Conservation (phyloP, 257 asterid genomes). For the Solanum corneliomulleri region DNA sequence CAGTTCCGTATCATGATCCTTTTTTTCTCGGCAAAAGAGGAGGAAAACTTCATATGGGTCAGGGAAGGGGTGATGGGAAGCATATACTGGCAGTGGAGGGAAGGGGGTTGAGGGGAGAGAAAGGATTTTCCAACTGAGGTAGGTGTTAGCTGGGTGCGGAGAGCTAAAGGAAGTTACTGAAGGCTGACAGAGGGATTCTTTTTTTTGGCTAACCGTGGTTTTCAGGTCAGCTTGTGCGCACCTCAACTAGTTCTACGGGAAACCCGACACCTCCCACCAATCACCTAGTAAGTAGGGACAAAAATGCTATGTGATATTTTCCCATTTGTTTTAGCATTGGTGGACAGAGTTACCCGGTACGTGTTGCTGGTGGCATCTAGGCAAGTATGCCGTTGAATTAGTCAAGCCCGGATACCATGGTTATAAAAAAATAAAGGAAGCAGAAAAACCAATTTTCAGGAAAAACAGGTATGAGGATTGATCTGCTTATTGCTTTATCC, state of each 20-base stretch:
- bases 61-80: not conserved
- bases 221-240: not conserved
- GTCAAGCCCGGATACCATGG: not conserved
- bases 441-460: not conserved
- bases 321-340: not conserved
- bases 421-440: not conserved
- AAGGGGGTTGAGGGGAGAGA: not conserved
- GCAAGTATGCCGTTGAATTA: not conserved
- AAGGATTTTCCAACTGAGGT: not conserved
- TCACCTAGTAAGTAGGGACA: not conserved
- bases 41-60: not conserved
- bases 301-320: not conserved
- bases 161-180: not conserved
- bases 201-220: not conserved
- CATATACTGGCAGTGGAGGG: not conserved
- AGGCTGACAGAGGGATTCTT: not conserved
- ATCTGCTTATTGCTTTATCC: not conserved
- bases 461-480: not conserved
- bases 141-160: not conserved
- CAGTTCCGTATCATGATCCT: not conserved
- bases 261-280: not conserved
- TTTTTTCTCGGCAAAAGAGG: not conserved
- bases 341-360: not conserved
- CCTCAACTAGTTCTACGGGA: not conserved
- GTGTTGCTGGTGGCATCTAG: not conserved